Percentiles rank a stretch among this genome's conserved stretches.
Conservation (phyloP, 495 filamentous ascomycete species). For the Xylaria acuta region DNA sequence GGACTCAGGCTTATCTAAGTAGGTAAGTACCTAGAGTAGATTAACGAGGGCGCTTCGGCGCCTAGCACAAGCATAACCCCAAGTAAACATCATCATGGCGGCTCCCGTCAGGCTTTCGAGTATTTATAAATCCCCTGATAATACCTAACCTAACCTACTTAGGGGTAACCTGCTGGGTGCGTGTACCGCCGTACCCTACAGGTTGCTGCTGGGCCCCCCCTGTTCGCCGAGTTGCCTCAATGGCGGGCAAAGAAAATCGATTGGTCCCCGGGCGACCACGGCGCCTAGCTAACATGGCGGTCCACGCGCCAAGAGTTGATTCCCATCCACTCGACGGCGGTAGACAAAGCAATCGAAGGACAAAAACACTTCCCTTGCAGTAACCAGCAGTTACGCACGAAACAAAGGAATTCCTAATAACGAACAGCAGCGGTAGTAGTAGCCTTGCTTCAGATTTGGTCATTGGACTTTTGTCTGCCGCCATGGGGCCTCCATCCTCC, state of each 20-base stretch:
- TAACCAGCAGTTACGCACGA: not conserved
- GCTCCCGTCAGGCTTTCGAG: not conserved
- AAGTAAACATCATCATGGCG: slow-evolving; percentile 1
- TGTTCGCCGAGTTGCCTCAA: not conserved
- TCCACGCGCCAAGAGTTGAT: not conserved
- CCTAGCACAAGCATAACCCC: not conserved
- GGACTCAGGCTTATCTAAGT: not conserved
- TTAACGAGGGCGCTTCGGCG: not conserved
- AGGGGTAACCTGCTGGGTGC: not conserved
- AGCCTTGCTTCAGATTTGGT: slow-evolving; percentile 4
- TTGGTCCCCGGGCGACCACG: slow-evolving; percentile 7
- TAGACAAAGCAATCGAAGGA: slow-evolving; percentile 16
- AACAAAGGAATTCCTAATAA: slow-evolving; percentile 22
- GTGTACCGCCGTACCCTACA: not conserved
- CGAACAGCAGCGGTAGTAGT: not conserved
- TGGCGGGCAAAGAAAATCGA: not conserved
- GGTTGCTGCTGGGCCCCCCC: not conserved
- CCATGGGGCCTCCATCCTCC: not conserved
- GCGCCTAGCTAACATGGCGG: slow-evolving; percentile 18
- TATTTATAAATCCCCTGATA: not conserved
- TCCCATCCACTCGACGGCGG: slow-evolving; percentile 18
- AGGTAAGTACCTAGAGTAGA: not conserved
- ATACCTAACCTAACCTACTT: not conserved
- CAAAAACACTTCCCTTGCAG: slow-evolving; percentile 1
- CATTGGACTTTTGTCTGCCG: slow-evolving; percentile 7